Base-by-base conservation (phyloP, 345 rosid species). In the Adansonia digitata region DNA sequence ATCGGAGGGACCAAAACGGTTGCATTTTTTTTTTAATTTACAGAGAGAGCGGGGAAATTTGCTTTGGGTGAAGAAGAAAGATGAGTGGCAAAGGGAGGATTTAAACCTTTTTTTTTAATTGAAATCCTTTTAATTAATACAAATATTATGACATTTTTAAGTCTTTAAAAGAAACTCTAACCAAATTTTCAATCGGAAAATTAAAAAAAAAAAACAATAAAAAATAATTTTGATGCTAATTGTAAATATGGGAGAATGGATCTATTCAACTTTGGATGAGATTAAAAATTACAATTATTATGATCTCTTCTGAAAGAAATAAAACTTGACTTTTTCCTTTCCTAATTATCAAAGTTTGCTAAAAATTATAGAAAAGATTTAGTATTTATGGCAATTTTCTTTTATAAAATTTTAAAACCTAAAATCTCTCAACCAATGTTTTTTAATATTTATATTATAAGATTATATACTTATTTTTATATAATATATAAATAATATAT, bases 1-100 rank as follows among this genome's bases (percentile, higher is more conserved):
- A 66, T 7, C n/a, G 71, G 48, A 66, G 75, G 49, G 75, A 72
- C 31, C 61, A 17, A 72, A 72, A 72, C 15, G 37, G 65, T 26
- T 31, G 24, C 48, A 42, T 20, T 52, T 39, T 39, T 24, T 15
- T 22, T 22, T 53, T 9, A 7, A 42, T 42, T 42, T 59, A 2
- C 63, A 59, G 39, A 20, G 10, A n/a, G 40, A 49, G 43, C 27
- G 27, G 73, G 42, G 52, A 42, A 11, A 46, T 48, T 48, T n/a
- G 5, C 27, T 69, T 31, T n/a, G 42, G 17, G n/a, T 18, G 59
- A n/a, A 10, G 56, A 49, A 7, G 73, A 31, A 31, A n/a, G 49
- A 2, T 5, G 49, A 49, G 26, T 15, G 26, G 40, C 17, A 26
- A 66, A 8, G 3, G 53, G 18, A n/a, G 46, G 34, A 68, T 68